phyloP scores from a whole-genome alignment of 441 rosid genomes.

The Rhodomyrtus psidioides region DNA sequence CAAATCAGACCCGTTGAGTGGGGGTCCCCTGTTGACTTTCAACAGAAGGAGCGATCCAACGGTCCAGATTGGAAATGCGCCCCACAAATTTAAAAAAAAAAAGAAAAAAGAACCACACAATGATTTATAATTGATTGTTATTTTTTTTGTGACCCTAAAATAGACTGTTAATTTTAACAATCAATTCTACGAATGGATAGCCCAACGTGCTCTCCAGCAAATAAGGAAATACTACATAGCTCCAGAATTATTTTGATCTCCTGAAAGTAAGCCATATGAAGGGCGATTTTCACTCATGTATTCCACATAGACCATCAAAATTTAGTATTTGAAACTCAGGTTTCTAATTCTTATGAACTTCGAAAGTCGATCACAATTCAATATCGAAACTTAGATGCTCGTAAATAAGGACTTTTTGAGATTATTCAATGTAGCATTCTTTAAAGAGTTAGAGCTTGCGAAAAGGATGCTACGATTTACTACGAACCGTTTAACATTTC shows the following conservation, averaged over 20 bases:
- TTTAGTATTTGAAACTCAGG: background rate
- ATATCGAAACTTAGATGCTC: background rate
- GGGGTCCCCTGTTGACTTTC: background rate
- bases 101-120: too few species aligned
- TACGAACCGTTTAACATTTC: background rate
- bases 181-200: background rate
- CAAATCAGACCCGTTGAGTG: background rate
- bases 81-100: too few species aligned
- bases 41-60: background rate
- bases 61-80: background rate
- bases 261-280: background rate
- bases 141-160: too few species aligned
- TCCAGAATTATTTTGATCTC: background rate
- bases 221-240: background rate
- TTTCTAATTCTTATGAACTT: background rate
- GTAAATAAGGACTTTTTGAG: fast-evolving
- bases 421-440: background rate
- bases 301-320: background rate
- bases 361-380: background rate
- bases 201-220: background rate
- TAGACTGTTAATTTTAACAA: too few species aligned
- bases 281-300: background rate
- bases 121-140: too few species aligned
- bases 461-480: background rate
- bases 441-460: background rate